These are phyloP conservation scores for Apiospora pterosperma DNA, from an alignment of 2,329 filamentous ascomycete genomes.

Conservation along the genomic window DNA sequence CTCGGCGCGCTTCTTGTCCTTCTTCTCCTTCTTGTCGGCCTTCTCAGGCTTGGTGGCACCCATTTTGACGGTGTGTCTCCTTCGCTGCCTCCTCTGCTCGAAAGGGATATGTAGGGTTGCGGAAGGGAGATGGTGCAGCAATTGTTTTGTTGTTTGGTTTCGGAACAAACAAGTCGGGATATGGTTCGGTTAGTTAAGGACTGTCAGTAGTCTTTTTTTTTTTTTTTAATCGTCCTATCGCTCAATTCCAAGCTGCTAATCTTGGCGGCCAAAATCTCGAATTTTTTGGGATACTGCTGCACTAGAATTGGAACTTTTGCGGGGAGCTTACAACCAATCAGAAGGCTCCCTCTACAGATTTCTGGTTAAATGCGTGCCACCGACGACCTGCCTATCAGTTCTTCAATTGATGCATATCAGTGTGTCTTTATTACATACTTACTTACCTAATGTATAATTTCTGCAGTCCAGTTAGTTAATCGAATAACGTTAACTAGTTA, in stretches of 20 bases:
- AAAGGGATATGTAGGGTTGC: not conserved
- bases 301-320: not conserved
- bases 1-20: slow-evolving; percentile 51
- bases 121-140: not conserved
- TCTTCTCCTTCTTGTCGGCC: slow-evolving; percentile 56
- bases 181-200: not conserved
- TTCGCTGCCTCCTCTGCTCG: not conserved
- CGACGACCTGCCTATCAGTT: not conserved
- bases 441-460: not conserved
- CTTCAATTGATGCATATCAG: slow-evolving; percentile 4
- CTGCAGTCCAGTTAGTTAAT: no score
- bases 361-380: not conserved
- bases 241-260: not conserved
- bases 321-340: not conserved
- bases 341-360: not conserved
- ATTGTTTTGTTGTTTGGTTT: not conserved
- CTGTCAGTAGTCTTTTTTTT: not conserved
- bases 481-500: no score
- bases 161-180: not conserved
- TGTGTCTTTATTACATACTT: not conserved
- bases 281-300: not conserved
- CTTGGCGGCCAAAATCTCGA: not conserved
- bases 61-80: slow-evolving; percentile 16
- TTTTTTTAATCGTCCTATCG: not conserved
- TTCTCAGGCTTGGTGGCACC: slow-evolving; percentile 32